A percentile compares a stretch with the other conserved stretches of the same genome.
Conservation (phyloP, 805 yeast genomes). For the Scheffersomyces lignosus region DNA sequence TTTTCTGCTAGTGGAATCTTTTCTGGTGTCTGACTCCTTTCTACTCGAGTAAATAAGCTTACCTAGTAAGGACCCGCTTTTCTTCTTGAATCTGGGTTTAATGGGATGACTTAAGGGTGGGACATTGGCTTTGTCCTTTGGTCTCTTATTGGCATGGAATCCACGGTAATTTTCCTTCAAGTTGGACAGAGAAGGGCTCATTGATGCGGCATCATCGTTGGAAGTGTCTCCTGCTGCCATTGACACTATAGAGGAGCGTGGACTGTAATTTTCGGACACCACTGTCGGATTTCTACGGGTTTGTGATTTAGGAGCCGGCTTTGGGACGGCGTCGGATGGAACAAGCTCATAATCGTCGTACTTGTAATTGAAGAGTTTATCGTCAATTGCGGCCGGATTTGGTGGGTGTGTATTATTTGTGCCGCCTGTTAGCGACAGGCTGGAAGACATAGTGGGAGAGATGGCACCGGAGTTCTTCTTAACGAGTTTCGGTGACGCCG, state of each 20-base stretch:
- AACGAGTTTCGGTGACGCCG: no score
- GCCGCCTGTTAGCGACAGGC: background rate
- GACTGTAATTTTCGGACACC: conserved; percentile 12
- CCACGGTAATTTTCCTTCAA: conserved; percentile 35
- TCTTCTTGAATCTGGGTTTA: conserved; percentile 45
- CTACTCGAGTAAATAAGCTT: conserved; percentile 38
- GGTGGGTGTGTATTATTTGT: background rate
- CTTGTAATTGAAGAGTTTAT: conserved; percentile 8
- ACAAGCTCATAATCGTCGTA: conserved; percentile 7
- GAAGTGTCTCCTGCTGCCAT: conserved; percentile 2
- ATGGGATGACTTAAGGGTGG: conserved; percentile 53
- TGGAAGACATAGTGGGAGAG: conserved; percentile 7
- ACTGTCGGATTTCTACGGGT: background rate
- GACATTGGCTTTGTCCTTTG: conserved; percentile 28
- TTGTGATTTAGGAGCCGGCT: background rate
- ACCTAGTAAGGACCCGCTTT: conserved; percentile 37
- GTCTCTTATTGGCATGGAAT: conserved; percentile 35
- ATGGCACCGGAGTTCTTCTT: conserved; percentile 5
- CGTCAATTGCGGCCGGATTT: conserved; percentile 1
- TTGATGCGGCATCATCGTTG: background rate
- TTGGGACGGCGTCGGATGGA: no score
- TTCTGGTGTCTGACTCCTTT: conserved; percentile 26
- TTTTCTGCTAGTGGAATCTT: conserved; percentile 5
- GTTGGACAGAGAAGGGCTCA: conserved; percentile 2
- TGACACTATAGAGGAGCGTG: conserved; percentile 11